Evolutionary conservation across 2,329 filamentous ascomycete genomes (phyloP), one percentile per base, ranked within the genome.

Genomic region (Cercospora citrullina): DNA sequence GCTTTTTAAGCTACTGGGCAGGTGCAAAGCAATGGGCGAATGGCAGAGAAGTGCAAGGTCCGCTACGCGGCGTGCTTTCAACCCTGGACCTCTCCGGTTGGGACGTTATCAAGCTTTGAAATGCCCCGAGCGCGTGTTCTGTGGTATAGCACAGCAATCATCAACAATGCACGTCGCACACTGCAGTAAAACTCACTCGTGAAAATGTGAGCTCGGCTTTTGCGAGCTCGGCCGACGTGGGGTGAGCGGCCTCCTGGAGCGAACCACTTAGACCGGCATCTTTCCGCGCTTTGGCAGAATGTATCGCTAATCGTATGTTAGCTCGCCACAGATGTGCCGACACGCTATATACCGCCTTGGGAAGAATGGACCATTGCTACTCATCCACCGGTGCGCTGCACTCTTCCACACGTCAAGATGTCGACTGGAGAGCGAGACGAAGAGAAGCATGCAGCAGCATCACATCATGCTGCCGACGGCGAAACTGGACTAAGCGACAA

Each of bases 1-100:
- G 95, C 0, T 98, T 98, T 80, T 86, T 98, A 45, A 86, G 87
- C 53, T 86, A 90, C 71, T 92, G 91, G 80, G 92, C 93, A 2
- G 94, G 95, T 1, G 83, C 89, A 9, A 97, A 96, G 80, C 80
- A 87, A 3, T 96, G 92, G 91, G 82, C 84, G 10, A 85, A 86
- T 30, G 92, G 93, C 0, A 82, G 83, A 66, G 91, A 96, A 79
- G 83, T 87, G 10, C 93, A 97, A 75, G 94, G 94, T 0, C 84
- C 87, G 0, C 80, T 97, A 0, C 86, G 87, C 5, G 94, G 94
- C 0, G 77, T 93, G 2, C 79, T 94, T 21, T 86, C 85, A 1
- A 81, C 83, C 57, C 80, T 96, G 76, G 81, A 87, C 73, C 79
- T 84, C 60, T 83, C 82, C 63, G 85, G 80, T 28, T 89, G 87